Evolutionary conservation across 2,329 filamentous ascomycete genomes (phyloP), one percentile per base, ranked within the genome.

Genomic region (Paraconiothyrium sp.): DNA sequence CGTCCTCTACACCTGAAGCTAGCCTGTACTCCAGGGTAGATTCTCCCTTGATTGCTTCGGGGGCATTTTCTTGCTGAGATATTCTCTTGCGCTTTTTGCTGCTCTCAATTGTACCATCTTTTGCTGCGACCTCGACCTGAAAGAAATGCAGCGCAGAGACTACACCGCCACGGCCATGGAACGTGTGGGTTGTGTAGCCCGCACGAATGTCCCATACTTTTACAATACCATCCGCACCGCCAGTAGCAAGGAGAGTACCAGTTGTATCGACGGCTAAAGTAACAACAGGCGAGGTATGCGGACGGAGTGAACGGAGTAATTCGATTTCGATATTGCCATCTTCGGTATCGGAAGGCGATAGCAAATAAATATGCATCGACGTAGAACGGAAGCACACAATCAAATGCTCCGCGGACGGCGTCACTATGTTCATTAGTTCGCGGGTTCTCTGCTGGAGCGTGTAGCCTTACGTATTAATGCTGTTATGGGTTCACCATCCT

Each of bases 181-280:
- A 97, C 0, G 93, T 97, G 79, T 99, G 95, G 32, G 96, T 99
- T 35, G 93, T 89, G 78, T 92, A 98, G 24, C 95, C 95, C 48
- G 90, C 92, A 54, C 86, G 84, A 62, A 99, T 93, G 79, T 99
- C 95, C 94, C 94, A 99, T 56, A 99, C 90, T 79, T 99, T 99
- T 71, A 98, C 92, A 0, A 91, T 88, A 27, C 95, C 95, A 75
- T 99, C 95, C 3, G 95, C 94, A 52, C 92, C 92, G 65, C 96
- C 95, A 16, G 94, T 98, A 16, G 94, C 95, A 47, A 99, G 84
- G 13, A 99, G 83, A 1, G 94, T 97, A 72, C 94, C 91, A 1
- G 94, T 97, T 57, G 88, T 86, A 77, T 99, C 95, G 63, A 95
- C 89, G 1, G 92, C 89, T 14, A 94, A 84, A 9, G 94, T 92